Conservation (phyloP, 2,329 filamentous ascomycete species). For the Clarireedia sp. region DNA sequence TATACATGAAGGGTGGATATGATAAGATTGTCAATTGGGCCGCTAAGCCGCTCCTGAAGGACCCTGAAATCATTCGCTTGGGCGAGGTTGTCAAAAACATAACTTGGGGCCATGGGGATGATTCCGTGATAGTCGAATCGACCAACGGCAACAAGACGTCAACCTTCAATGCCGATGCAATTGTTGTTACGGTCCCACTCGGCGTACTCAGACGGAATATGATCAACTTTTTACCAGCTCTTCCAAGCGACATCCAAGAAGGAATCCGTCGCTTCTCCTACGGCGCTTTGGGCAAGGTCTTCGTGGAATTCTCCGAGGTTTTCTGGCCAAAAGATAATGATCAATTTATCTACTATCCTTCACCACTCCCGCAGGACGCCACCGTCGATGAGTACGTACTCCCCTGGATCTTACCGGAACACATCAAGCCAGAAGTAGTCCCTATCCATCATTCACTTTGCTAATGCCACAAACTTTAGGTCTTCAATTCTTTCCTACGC, state of each 20-base stretch:
- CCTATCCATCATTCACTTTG: neutral
- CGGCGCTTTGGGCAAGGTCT: constrained; percentile 36
- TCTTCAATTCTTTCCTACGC: constrained; percentile 35
- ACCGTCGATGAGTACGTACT: constrained; percentile 23
- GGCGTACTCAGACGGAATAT: constrained; percentile 34
- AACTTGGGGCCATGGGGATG: constrained; percentile 31
- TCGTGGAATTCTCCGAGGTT: constrained; percentile 36
- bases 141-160: constrained; percentile 20
- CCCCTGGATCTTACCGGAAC: neutral
- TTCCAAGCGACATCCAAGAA: constrained; percentile 31
- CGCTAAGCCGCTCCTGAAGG: constrained; percentile 30
- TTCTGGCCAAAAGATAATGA: constrained; percentile 40
- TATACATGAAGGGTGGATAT: constrained; percentile 40
- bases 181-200: constrained; percentile 34
- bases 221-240: constrained; percentile 33
- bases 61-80: constrained; percentile 31
- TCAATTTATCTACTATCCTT: constrained; percentile 38
- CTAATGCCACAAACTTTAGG: neutral
- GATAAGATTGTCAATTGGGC: constrained; percentile 37
- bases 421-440: neutral
- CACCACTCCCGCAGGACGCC: constrained; percentile 28
- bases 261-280: constrained; percentile 34
- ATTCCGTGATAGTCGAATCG: constrained; percentile 24
- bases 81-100: constrained; percentile 34
- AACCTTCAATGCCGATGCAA: constrained; percentile 31